Conservation (phyloP, 129 eudicot genomes). For the Smallanthus sonchifolius region DNA sequence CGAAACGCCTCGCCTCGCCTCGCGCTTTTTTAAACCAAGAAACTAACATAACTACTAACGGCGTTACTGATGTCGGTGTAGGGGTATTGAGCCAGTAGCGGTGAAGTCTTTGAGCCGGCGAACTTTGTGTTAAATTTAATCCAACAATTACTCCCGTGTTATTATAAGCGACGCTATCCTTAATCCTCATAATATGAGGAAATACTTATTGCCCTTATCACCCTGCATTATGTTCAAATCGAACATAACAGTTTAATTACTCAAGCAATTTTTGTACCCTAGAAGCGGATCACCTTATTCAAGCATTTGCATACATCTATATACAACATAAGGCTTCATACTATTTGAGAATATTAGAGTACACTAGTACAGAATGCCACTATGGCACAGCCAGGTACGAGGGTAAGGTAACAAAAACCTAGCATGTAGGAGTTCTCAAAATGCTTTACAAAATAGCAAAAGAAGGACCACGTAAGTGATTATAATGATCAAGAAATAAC, state of each 20-base stretch:
- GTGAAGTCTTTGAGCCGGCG: no score
- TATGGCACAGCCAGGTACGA: not conserved
- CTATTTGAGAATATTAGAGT: not conserved
- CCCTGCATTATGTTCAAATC: not conserved
- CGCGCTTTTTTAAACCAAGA: no score
- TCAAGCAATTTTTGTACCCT: not conserved
- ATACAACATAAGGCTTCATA: not conserved
- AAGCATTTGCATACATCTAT: not conserved
- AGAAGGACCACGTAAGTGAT: not conserved
- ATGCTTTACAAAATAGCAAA: not conserved
- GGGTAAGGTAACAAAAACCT: not conserved
- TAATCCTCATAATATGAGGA: not conserved
- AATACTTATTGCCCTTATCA: not conserved
- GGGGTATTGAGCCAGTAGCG: no score
- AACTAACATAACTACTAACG: no score
- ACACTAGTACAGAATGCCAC: constrained; percentile 7
- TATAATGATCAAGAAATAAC: not conserved
- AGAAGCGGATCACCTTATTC: not conserved
- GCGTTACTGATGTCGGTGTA: no score
- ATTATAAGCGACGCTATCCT: not conserved
- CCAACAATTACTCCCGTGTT: no score
- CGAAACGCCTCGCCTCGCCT: no score
- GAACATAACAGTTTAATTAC: not conserved
- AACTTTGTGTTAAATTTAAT: no score
- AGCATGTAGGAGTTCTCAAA: not conserved